Evolutionary conservation across 2,329 filamentous ascomycete species (phyloP), one percentile per base, ranked within the genome.

Genomic region (Pochonia chlamydosporia): DNA sequence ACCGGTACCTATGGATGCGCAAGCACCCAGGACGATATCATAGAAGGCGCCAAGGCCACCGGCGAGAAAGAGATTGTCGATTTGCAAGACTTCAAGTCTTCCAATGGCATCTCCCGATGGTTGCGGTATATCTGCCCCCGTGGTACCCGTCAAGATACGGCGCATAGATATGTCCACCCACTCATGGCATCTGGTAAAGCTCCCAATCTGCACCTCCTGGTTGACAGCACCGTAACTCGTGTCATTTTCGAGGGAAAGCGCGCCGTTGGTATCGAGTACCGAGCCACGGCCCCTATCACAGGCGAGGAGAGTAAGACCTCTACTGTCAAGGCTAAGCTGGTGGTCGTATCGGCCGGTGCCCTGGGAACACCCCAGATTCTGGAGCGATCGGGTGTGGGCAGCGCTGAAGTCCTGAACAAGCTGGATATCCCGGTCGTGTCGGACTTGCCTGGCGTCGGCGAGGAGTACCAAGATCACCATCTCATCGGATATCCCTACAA

Each of bases 331-430:
- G 64, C 62, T 1, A 65, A 59, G 36, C 51, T 61, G 0, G 62
- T 66, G 0, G 53, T 66, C 0, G 54, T 64, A 0, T 63, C 62
- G 56, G 73, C 55, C 4, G 79, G 79, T 10, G 71, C 77, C 0
- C 66, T 73, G 5, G 74, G 75, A 2, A 77, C 78, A 0, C 78
- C 80, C 0, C 61, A 64, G 0, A 69, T 85, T 1, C 71, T 86
- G 0, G 80, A 85, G 58, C 67, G 82, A 18, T 85, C 82, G 1
- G 82, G 82, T 7, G 56, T 86, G 2, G 81, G 79, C n/a, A 67
- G 70, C 39, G 63, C 69, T 1, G 65, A 72, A 2, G 55, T 81
- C 5, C 68, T 84, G 2, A 57, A 69, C 36, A 63, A 62, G 16
- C 68, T 72, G 0, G 71, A 69, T 1, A 69, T 82, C 3, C 64